Evolutionary conservation across 1,139 yeast species (phyloP).

Genomic region (Groenewaldozyma sp.): DNA sequence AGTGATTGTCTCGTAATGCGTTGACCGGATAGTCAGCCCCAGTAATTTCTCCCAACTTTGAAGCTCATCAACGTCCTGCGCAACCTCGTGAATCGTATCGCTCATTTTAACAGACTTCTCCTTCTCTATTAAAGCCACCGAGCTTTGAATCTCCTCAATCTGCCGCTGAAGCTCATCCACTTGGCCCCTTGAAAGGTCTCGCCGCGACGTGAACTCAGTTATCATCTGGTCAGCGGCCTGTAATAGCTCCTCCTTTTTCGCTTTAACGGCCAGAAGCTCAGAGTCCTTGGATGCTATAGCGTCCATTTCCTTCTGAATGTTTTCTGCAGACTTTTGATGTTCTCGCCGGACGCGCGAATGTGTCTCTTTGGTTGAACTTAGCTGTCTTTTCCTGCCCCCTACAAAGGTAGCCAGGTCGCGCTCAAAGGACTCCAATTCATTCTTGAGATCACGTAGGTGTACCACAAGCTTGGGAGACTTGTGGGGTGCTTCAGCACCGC

Average conservation of each 20-base stretch:
- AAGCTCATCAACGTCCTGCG: slow-evolving; percentile 24
- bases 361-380: slow-evolving; percentile 19
- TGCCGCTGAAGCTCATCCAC: slow-evolving; percentile 13
- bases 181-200: slow-evolving; percentile 15
- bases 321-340: slow-evolving; percentile 18
- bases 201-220: slow-evolving; percentile 16
- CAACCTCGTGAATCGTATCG: slow-evolving; percentile 18
- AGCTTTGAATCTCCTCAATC: slow-evolving; percentile 13
- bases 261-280: slow-evolving; percentile 17
- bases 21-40: slow-evolving; percentile 25
- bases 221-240: slow-evolving; percentile 17
- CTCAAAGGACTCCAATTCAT: background rate
- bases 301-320: slow-evolving; percentile 20
- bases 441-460: too few species aligned
- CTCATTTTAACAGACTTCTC: slow-evolving; percentile 16
- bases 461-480: too few species aligned
- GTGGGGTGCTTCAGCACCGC: too few species aligned
- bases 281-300: slow-evolving; percentile 15
- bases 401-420: background rate
- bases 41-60: slow-evolving; percentile 24
- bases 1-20: slow-evolving; percentile 22
- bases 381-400: slow-evolving; percentile 11
- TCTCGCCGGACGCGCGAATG: slow-evolving; percentile 17
- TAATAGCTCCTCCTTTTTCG: slow-evolving; percentile 19
- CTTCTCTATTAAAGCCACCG: slow-evolving; percentile 11